Percentiles rank a stretch among this genome's conserved stretches.
Conservation (phyloP, 2,329 filamentous ascomycete species). For the Penicillium sp. region DNA sequence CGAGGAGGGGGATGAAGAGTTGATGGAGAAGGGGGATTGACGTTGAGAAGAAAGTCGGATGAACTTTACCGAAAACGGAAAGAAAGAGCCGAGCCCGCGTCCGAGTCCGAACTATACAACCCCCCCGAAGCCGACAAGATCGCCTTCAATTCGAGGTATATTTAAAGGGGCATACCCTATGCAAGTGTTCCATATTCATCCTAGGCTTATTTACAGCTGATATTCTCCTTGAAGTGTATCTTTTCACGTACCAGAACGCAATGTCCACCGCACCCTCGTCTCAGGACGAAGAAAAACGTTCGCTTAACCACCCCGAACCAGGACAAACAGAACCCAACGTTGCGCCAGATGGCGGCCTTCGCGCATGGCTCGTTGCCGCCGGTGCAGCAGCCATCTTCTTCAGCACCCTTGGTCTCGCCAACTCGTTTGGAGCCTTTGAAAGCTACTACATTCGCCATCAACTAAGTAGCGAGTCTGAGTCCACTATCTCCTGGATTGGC, state of each 20-base stretch:
- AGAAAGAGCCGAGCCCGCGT: neutral
- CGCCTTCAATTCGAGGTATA: neutral
- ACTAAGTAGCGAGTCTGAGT: constrained; percentile 43
- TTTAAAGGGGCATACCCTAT: neutral
- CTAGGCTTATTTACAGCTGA: too few species aligned
- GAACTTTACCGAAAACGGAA: neutral
- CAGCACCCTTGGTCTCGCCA: constrained; percentile 47
- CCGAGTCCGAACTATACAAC: neutral
- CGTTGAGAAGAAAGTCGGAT: neutral
- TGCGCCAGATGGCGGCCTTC: constrained; percentile 30
- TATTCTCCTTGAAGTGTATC: too few species aligned
- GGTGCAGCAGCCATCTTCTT: constrained; percentile 40
- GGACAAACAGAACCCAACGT: too few species aligned
- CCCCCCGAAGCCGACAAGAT: too few species aligned
- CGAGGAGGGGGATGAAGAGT: neutral
- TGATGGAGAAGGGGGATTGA: neutral
- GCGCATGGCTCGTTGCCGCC: constrained; percentile 32
- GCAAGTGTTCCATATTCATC: too few species aligned
- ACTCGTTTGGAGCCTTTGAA: constrained; percentile 55
- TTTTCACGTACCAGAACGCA: too few species aligned
- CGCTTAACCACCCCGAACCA: too few species aligned
- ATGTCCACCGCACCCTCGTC: too few species aligned
- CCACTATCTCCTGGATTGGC: constrained; percentile 53
- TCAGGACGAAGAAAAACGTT: too few species aligned
- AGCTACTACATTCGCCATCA: constrained; percentile 52